Evolutionary conservation across 208 protist species (phyloP).

Genomic region (Trypanosoma avium): DNA sequence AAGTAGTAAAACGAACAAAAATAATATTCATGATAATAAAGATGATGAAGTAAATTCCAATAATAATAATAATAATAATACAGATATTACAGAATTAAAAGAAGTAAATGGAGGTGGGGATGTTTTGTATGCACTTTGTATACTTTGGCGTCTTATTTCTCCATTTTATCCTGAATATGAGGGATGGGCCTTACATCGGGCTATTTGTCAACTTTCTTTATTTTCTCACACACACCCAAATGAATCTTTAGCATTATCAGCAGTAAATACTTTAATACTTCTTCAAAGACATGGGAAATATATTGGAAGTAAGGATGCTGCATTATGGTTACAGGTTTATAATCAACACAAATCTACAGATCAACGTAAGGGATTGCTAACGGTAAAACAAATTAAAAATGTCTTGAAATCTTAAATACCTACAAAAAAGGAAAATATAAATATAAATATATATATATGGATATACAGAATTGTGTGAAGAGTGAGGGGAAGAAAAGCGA

Average conservation of each 20-base stretch:
- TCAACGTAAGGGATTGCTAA: constrained; percentile 39
- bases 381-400: constrained; percentile 55
- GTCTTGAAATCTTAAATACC: constrained; percentile 29
- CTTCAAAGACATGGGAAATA: constrained; percentile 64
- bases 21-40: not conserved
- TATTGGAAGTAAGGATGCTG: constrained; percentile 35
- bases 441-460: no score
- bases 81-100: not conserved
- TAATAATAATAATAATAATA: not conserved
- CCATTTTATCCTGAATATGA: constrained; percentile 77
- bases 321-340: constrained; percentile 52
- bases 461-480: no score
- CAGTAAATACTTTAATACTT: constrained; percentile 39
- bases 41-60: not conserved
- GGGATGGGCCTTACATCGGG: constrained; percentile 77
- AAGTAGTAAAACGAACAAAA: not conserved
- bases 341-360: constrained; percentile 37
- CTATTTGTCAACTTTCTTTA: constrained; percentile 64
- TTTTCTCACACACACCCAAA: constrained; percentile 24
- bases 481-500: not conserved
- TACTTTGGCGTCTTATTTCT: constrained; percentile 58
- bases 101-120: constrained; percentile 40
- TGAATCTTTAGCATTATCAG: constrained; percentile 23
- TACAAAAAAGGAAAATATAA: not conserved
- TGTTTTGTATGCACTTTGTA: constrained; percentile 39